These are phyloP conservation scores for Leishmania mexicana DNA, from an alignment of 208 protist genomes.

Conservation along the genomic window DNA sequence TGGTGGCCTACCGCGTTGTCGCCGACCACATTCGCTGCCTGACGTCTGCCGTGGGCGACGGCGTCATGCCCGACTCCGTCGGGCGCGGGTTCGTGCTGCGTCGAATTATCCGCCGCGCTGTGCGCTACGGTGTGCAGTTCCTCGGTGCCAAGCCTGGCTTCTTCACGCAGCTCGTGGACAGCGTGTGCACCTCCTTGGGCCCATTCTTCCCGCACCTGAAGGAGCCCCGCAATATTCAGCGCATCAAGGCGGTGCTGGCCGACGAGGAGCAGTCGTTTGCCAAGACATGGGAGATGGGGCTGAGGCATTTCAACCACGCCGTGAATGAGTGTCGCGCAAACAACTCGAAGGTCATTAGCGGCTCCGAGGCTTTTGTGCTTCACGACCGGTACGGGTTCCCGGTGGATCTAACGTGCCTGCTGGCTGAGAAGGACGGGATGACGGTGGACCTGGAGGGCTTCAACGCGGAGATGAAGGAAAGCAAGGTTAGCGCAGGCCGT, in stretches of 20 bases:
- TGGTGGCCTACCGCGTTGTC: slow-evolving; percentile 98
- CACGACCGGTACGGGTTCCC: slow-evolving; percentile 98
- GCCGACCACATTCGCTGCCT: slow-evolving; percentile 99
- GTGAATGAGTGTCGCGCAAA: slow-evolving; percentile 66
- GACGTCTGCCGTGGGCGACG: slow-evolving; percentile 96
- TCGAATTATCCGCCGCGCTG: slow-evolving; percentile 97
- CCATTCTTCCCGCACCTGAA: slow-evolving; percentile 95
- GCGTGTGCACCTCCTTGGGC: slow-evolving; percentile 91
- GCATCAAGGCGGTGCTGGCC: slow-evolving; percentile 90
- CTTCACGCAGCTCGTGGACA: slow-evolving; percentile 93
- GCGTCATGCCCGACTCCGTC: slow-evolving; percentile 94
- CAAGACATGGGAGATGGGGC: slow-evolving; percentile 95
- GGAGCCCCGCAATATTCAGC: slow-evolving; percentile 72
- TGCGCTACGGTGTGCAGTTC: slow-evolving; percentile 97
- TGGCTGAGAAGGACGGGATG: slow-evolving; percentile 96
- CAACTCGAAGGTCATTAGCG: slow-evolving; percentile 77
- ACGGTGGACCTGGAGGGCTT: slow-evolving; percentile 88
- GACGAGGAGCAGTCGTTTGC: slow-evolving; percentile 97
- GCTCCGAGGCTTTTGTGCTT: slow-evolving; percentile 92
- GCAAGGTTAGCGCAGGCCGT: slow-evolving; percentile 62
- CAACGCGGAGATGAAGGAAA: slow-evolving; percentile 85
- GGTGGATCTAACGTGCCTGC: slow-evolving; percentile 97
- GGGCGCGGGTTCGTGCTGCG: slow-evolving; percentile 98
- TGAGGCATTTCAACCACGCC: slow-evolving; percentile 93
- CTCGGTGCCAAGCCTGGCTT: slow-evolving; percentile 94